Evolutionary conservation across 768 basidiomycete species (phyloP).

Genomic region (Glaciozyma antarctica): DNA sequence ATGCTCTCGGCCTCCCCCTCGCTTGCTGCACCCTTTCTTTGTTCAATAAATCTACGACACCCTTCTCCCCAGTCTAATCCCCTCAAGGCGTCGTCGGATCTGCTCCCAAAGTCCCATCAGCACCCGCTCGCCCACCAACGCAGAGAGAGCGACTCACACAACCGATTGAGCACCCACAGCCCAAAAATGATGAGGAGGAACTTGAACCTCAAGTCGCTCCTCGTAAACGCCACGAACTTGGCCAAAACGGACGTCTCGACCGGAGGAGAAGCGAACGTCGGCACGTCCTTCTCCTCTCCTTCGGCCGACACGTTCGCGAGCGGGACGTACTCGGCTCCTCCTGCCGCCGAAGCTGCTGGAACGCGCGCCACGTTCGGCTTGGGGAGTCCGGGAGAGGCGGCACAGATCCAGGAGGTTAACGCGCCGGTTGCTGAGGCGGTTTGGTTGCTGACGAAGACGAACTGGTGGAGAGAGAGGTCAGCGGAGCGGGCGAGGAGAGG

Average conservation of each 20-base stretch:
- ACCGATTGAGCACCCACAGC: slow-evolving; percentile 59
- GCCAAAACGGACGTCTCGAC: background rate
- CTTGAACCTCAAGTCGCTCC: slow-evolving; percentile 45
- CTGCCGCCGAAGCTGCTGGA: slow-evolving; percentile 7
- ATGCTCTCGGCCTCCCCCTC: no score
- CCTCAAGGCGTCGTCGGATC: background rate
- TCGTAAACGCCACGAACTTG: slow-evolving; percentile 34
- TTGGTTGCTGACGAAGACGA: slow-evolving; percentile 68
- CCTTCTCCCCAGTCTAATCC: background rate
- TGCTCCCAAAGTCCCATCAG: background rate
- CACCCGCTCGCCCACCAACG: background rate
- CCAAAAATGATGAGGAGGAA: slow-evolving; percentile 43
- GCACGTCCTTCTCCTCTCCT: slow-evolving; percentile 33
- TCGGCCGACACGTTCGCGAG: slow-evolving; percentile 22
- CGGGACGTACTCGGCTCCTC: slow-evolving; percentile 19
- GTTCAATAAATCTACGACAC: background rate
- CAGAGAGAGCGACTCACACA: slow-evolving; percentile 43
- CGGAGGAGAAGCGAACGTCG: slow-evolving; percentile 26
- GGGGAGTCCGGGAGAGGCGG: slow-evolving; percentile 29
- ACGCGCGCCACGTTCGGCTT: slow-evolving; percentile 30
- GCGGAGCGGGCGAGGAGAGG: background rate
- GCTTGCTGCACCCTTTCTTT: no score
- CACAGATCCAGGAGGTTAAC: slow-evolving; percentile 50
- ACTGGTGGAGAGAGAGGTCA: slow-evolving; percentile 37
- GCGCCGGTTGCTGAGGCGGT: slow-evolving; percentile 66